phyloP scores from a whole-genome alignment of 2,329 filamentous ascomycete genomes.

The Didymella exigua region DNA sequence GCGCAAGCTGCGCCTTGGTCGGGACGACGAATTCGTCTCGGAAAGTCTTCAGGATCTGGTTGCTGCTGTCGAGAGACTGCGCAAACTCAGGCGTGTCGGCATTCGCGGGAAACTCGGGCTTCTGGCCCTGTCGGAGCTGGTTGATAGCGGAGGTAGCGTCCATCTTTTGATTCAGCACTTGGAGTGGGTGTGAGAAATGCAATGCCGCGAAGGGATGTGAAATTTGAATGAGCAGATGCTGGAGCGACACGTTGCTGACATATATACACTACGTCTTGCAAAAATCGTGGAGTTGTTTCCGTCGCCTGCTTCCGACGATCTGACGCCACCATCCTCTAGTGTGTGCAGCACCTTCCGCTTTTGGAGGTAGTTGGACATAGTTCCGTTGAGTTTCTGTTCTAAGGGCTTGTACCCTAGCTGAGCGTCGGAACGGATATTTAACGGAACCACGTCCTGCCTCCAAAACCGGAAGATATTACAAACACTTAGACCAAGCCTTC shows the following conservation, averaged over 20 bases:
- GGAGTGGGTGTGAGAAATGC: background rate
- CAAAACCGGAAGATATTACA: no score
- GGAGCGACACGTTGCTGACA: slow-evolving; percentile 7
- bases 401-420: no score
- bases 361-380: slow-evolving; percentile 10
- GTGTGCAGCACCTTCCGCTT: slow-evolving; percentile 23
- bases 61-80: slow-evolving; percentile 34
- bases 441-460: no score
- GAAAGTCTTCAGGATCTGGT: slow-evolving; percentile 46
- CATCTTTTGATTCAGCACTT: slow-evolving; percentile 28
- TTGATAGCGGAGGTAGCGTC: slow-evolving; percentile 30
- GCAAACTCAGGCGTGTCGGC: slow-evolving; percentile 35
- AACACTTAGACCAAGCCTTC: no score
- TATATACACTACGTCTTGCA: slow-evolving; percentile 24
- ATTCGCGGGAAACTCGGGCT: slow-evolving; percentile 35
- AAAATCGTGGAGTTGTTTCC: slow-evolving; percentile 13
- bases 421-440: no score
- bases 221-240: slow-evolving; percentile 1
- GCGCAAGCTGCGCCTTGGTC: slow-evolving; percentile 71
- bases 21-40: slow-evolving; percentile 78
- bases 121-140: slow-evolving; percentile 38
- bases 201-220: background rate
- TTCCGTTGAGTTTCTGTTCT: background rate
- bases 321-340: slow-evolving; percentile 8
- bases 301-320: slow-evolving; percentile 11